Evolutionary conservation across 2,329 filamentous ascomycete species (phyloP).

Genomic region (Cordyceps cateniannulata): DNA sequence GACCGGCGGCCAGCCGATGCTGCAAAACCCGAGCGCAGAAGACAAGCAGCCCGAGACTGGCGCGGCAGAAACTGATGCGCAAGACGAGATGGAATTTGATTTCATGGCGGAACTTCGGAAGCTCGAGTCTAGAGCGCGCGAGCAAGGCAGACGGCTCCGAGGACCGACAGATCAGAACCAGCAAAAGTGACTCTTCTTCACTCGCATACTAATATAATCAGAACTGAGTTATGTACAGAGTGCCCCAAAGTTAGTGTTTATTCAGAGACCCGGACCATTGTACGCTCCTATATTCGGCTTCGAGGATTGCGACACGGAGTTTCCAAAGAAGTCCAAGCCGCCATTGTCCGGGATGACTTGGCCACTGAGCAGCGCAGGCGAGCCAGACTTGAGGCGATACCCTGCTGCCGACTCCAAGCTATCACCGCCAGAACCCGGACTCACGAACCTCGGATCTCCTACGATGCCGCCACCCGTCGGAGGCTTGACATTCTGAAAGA

Average conservation of each 20-base stretch:
- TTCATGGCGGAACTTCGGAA: constrained; percentile 14
- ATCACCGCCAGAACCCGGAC: constrained; percentile 9
- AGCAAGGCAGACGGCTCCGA: not conserved
- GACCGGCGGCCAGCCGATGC: not conserved
- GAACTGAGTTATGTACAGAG: not conserved
- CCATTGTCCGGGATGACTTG: constrained; percentile 16
- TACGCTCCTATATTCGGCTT: constrained; percentile 20
- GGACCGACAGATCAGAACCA: not conserved
- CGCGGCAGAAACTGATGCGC: not conserved
- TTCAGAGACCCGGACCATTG: constrained; percentile 14
- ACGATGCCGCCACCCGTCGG: constrained; percentile 15
- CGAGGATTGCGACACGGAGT: constrained; percentile 11
- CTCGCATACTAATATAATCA: too few relatives aligned
- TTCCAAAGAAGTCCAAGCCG: constrained; percentile 18
- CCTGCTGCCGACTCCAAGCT: constrained; percentile 14
- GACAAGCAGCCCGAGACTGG: not conserved
- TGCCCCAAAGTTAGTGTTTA: not conserved
- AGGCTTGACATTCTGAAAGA: constrained; percentile 18
- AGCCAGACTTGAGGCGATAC: constrained; percentile 16
- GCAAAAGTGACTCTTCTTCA: not conserved
- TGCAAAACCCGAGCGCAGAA: not conserved
- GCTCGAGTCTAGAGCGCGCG: constrained; percentile 11
- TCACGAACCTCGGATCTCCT: constrained; percentile 16
- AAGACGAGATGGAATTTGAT: not conserved
- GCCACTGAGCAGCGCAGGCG: constrained; percentile 16